Evolutionary conservation across 2,329 filamentous ascomycete species (phyloP).

Genomic region (Colletotrichum truncatum): DNA sequence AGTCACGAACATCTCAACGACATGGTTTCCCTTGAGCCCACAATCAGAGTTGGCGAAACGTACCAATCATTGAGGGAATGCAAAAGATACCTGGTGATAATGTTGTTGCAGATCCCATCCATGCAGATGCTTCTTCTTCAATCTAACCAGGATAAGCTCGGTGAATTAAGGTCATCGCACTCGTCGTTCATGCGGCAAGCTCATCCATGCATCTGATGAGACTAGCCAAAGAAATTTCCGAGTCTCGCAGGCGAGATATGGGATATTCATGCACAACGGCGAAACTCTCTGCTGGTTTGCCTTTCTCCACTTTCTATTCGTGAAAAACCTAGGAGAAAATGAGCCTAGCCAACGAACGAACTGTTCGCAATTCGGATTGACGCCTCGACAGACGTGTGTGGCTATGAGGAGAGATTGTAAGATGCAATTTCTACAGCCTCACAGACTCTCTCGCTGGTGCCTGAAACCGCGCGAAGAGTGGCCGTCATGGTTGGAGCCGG

Average conservation of each 20-base stretch:
- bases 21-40: background rate
- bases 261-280: constrained; percentile 16
- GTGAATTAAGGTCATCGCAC: constrained; percentile 5
- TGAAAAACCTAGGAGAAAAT: background rate
- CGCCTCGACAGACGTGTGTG: background rate
- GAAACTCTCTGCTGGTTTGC: constrained; percentile 11
- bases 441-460: background rate
- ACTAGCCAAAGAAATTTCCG: constrained; percentile 1
- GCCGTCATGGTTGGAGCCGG: background rate
- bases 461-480: constrained; percentile 17
- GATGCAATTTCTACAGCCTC: constrained; percentile 10
- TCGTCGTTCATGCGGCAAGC: constrained; percentile 10
- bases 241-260: background rate
- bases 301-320: background rate
- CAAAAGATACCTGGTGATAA: background rate
- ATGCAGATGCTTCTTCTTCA: background rate
- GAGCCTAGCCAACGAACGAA: background rate
- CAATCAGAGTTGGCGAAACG: background rate
- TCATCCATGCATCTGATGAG: constrained; percentile 23
- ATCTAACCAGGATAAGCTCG: constrained; percentile 7
- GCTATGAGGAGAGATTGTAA: background rate
- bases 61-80: background rate
- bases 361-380: background rate
- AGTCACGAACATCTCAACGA: background rate
- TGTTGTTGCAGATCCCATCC: constrained; percentile 21